Evolutionary conservation across 345 rosid genomes (phyloP).

Genomic region (Erodium maritimum): DNA sequence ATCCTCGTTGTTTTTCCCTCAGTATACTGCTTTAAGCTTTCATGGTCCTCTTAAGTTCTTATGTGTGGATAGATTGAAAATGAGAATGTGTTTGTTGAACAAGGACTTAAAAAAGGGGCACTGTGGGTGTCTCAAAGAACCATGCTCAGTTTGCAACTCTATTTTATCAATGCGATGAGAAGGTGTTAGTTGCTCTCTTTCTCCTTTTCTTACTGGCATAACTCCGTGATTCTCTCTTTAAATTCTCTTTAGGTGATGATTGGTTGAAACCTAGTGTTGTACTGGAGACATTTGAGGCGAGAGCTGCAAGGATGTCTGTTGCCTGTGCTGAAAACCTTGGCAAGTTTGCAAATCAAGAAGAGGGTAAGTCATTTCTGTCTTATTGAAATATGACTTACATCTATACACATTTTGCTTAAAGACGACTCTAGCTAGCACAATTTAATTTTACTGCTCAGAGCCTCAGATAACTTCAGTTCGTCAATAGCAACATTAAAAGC

Average conservation of each 20-base stretch:
- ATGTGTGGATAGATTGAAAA: neutral
- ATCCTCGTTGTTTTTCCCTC: neutral
- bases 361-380: constrained; percentile 37
- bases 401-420: neutral
- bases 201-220: constrained; percentile 1
- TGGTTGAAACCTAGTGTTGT: constrained; percentile 71
- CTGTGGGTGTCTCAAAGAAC: neutral
- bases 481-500: no score
- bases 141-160: neutral
- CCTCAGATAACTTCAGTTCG: no score
- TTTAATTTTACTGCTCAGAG: no score
- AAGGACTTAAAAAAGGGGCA: neutral
- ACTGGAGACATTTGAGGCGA: constrained; percentile 82
- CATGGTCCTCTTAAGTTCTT: neutral
- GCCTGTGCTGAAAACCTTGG: constrained; percentile 61
- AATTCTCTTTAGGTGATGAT: constrained; percentile 54
- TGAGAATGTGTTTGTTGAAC: neutral
- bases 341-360: constrained; percentile 65
- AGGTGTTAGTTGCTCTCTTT: no score
- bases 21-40: neutral
- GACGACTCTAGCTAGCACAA: no score
- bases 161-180: no score
- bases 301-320: constrained; percentile 76
- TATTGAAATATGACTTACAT: neutral
- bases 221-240: neutral